These are phyloP conservation scores for Gleditsia sinensis DNA, from an alignment of 306 rosid species.

Conservation along the genomic window DNA sequence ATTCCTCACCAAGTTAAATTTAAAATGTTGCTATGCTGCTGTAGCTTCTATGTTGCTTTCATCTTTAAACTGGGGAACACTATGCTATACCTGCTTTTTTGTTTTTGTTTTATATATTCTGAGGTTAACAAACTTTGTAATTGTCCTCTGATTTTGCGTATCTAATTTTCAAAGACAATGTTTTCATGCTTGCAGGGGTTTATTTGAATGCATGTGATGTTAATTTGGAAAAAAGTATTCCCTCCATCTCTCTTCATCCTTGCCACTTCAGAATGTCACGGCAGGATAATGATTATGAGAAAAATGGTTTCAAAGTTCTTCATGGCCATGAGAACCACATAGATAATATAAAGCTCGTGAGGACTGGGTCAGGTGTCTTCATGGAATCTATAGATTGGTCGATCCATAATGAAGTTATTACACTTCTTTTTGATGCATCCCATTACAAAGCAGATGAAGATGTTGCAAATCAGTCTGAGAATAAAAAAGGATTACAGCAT, in stretches of 20 bases:
- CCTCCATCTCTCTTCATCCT: constrained; percentile 67
- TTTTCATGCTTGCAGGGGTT: constrained; percentile 68
- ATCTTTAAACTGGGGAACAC: background rate
- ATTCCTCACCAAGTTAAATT: constrained; percentile 11
- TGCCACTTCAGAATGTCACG: constrained; percentile 63
- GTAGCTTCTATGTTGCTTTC: constrained; percentile 26
- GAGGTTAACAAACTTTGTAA: constrained; percentile 21
- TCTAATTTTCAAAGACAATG: constrained; percentile 35
- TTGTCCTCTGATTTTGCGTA: constrained; percentile 23
- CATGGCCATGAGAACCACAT: constrained; percentile 41
- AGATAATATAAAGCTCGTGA: constrained; percentile 49
- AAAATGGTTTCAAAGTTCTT: constrained; percentile 58
- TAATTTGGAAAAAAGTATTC: constrained; percentile 52
- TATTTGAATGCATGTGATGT: constrained; percentile 60
- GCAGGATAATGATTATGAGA: constrained; percentile 53
- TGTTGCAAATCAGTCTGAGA: constrained; percentile 45
- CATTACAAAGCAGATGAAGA: constrained; percentile 49
- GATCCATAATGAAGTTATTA: constrained; percentile 53
- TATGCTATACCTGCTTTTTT: background rate
- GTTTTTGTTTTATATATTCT: constrained; percentile 7
- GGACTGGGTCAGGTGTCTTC: constrained; percentile 48
- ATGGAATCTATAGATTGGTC: constrained; percentile 63
- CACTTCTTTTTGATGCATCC: constrained; percentile 57
- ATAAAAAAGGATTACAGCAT: constrained; percentile 55
- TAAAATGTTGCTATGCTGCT: constrained; percentile 6